Base-by-base conservation (phyloP, 148 eudicot species). In the Nepenthes mirabilis region DNA sequence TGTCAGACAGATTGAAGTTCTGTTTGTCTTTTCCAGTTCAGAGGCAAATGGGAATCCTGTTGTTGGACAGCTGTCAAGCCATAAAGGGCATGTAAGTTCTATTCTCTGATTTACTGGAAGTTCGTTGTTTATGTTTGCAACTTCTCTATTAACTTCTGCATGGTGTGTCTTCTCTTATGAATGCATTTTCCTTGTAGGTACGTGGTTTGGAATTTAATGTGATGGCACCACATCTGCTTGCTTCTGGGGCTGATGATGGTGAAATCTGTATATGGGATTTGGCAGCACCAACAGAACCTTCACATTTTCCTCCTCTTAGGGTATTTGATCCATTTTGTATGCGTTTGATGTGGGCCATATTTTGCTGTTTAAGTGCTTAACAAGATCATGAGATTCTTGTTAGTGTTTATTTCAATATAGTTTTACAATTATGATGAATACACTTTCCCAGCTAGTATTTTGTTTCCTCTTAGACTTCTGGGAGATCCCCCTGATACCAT, bases 231-330 rank as follows among this genome's bases (percentile, higher is more conserved):
- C 75, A 84, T 52, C 77, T 77, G 67, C 95, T 93, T 51, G 95
- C 96, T 61, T 86, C 99, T 77, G 98, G 98, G 58, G 98, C 96
- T 59, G 99, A 93, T 72, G 99, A 93, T 72, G 98, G 98, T 37
- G 96, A 93, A 73, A 93, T 93, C 6, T 86, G 85, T 73, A 79
- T 93, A 56, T 93, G 99, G 99, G 96, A 93, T 82, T 45, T 93
- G 74, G 69, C 82, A 57, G 69, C 78, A 63, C 96, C 89, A 13
- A 60, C 72, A 48, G 83, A 79, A 40, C 91, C 96, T 65, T 69
- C 75, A 9, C 89, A 79, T 69, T 84, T 75, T 74, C 95, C 95
- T 37, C 83, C 95, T 63, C 87, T 88, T 37, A 82, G 69, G 85
- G 99, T 86, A 80, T 49, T 6, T 49, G 12, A 11, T 71, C 70